A percentile compares a stretch with the other conserved stretches of the same genome.
Conservation (phyloP, 2,329 filamentous ascomycete genomes). For the Fusarium scirpi region DNA sequence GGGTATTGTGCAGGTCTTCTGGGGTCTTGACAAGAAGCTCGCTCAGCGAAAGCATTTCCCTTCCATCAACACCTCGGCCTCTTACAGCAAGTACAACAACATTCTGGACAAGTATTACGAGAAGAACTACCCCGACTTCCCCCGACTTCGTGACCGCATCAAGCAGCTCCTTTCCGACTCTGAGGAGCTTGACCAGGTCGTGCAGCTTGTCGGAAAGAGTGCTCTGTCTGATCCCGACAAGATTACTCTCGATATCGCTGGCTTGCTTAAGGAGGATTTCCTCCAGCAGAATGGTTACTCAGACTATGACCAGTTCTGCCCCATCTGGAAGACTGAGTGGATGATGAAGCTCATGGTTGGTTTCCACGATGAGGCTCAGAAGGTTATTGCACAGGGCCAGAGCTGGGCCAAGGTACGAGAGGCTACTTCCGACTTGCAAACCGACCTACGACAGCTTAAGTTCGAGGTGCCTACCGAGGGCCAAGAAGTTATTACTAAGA, state of each 20-base stretch:
- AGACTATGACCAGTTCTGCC: slow-evolving; percentile 99
- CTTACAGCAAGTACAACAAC: slow-evolving; percentile 96
- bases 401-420: slow-evolving; percentile 94
- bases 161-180: slow-evolving; percentile 94
- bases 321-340: slow-evolving; percentile 99
- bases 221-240: slow-evolving; percentile 97
- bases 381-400: slow-evolving; percentile 91
- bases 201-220: slow-evolving; percentile 97
- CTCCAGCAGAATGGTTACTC: slow-evolving; percentile 99
- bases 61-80: slow-evolving; percentile 93
- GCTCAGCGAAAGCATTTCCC: slow-evolving; percentile 99
- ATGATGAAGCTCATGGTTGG: slow-evolving; percentile 99
- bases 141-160: slow-evolving; percentile 90
- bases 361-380: slow-evolving; percentile 97
- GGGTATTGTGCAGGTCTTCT: slow-evolving; percentile 98
- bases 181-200: slow-evolving; percentile 97
- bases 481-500: slow-evolving; percentile 83
- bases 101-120: slow-evolving; percentile 94
- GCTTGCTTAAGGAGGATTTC: slow-evolving; percentile 97
- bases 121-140: slow-evolving; percentile 94
- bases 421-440: slow-evolving; percentile 87
- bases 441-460: slow-evolving; percentile 89
- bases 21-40: slow-evolving; percentile 99
- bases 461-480: slow-evolving; percentile 93
- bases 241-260: slow-evolving; percentile 94